phyloP scores from a whole-genome alignment of 352 stramenopile genomes.

The Phytopythium boreale region DNA sequence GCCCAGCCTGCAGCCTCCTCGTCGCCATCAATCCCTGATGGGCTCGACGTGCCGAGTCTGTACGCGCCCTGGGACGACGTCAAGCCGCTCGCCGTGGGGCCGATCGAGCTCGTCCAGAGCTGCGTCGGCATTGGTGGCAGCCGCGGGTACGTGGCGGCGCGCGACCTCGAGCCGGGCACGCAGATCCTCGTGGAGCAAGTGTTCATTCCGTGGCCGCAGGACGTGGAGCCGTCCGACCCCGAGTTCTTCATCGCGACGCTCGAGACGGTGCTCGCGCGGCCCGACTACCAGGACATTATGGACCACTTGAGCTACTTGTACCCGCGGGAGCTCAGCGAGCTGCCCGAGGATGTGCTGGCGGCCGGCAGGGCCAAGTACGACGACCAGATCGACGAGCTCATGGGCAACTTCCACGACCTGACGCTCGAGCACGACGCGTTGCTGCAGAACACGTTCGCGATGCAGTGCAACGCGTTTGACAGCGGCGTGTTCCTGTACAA shows the following conservation, averaged over 20 bases:
- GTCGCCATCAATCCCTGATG: not conserved
- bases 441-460: constrained; percentile 84
- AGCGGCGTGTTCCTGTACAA: constrained; percentile 93
- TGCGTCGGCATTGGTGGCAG: constrained; percentile 65
- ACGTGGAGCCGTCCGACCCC: constrained; percentile 75
- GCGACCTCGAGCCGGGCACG: constrained; percentile 83
- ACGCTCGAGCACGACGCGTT: constrained; percentile 65
- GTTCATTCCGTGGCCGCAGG: constrained; percentile 86
- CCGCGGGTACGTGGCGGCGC: constrained; percentile 85
- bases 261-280: constrained; percentile 66
- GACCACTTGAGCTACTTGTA: constrained; percentile 81
- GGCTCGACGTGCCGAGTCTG: constrained; percentile 26
- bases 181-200: constrained; percentile 89
- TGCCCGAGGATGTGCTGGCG: constrained; percentile 50
- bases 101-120: constrained; percentile 66
- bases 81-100: constrained; percentile 76
- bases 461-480: constrained; percentile 95
- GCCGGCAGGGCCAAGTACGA: constrained; percentile 59
- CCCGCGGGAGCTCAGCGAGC: constrained; percentile 76
- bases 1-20: constrained; percentile 1
- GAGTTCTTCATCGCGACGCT: constrained; percentile 90
- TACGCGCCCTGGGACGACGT: constrained; percentile 75
- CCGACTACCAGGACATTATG: constrained; percentile 70
- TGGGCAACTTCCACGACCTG: constrained; percentile 41
- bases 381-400: constrained; percentile 48